phyloP scores from a whole-genome alignment of 768 basidiomycete species.

The Mycena pura region DNA sequence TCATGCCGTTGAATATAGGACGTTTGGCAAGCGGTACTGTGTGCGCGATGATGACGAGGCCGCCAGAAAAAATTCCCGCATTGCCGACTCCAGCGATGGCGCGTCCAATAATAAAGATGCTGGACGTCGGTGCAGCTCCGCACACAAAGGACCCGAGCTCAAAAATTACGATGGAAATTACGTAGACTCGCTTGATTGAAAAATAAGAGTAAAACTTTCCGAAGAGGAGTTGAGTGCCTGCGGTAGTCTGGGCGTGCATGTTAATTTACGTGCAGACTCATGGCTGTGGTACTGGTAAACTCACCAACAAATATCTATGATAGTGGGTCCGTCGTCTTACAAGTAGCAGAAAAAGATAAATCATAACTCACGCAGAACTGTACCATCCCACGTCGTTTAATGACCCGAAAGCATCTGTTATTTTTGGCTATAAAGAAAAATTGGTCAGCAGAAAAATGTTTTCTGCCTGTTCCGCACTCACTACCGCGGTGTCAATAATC shows the following conservation, averaged over 20 bases:
- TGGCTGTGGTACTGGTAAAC: background rate
- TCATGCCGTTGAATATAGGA: slow-evolving; percentile 43
- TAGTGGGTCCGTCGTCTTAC: background rate
- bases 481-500: slow-evolving; percentile 12
- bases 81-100: slow-evolving; percentile 54
- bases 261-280: background rate
- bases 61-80: slow-evolving; percentile 37
- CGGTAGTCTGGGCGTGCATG: slow-evolving; percentile 13
- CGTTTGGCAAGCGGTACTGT: slow-evolving; percentile 38
- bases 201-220: slow-evolving; percentile 14
- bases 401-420: slow-evolving; percentile 8
- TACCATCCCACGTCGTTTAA: slow-evolving; percentile 20
- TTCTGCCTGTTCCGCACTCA: background rate
- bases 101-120: slow-evolving; percentile 47
- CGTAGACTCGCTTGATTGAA: slow-evolving; percentile 8
- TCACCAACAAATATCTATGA: slow-evolving; percentile 14
- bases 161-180: slow-evolving; percentile 39
- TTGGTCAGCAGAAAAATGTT: background rate
- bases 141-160: slow-evolving; percentile 53
- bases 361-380: slow-evolving; percentile 8
- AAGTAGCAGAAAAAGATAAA: background rate
- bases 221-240: slow-evolving; percentile 17
- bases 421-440: slow-evolving; percentile 5
- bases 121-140: slow-evolving; percentile 38
- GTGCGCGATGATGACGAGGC: slow-evolving; percentile 34